Base-by-base conservation (phyloP, 495 filamentous ascomycete genomes). In the Sphaerosporella brunnea region DNA sequence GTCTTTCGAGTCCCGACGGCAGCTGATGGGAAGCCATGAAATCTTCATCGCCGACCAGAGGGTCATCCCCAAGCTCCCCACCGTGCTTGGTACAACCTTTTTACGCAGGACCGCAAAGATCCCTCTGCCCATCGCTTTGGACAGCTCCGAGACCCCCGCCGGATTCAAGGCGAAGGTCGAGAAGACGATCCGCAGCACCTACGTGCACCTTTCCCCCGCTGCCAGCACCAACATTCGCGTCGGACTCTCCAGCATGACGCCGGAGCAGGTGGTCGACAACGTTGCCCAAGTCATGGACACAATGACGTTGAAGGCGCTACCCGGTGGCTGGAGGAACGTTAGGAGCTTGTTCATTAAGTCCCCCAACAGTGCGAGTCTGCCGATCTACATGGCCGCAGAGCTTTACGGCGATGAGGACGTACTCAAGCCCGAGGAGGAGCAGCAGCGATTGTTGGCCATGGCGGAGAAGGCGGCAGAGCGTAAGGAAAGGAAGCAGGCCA, bases 381-480 rank as follows among this genome's bases (percentile, higher is more conserved):
- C 90, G 11, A 77, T 97, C 51, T 97, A 84, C 80, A 68, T 95
- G 58, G 80, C 90, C 7, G 75, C 79, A 56, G 82, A 96, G 67
- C 65, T 97, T 44, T 97, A 87, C 84, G 66, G 80, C 43, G 80
- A 87, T 52, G 68, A 64, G 18, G 82, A 93, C 63, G 79, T 95
- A 3, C 64, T 93, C 55, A 74, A 74, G 44, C 62, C 73, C 36
- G 68, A 67, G 42, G 67, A 69, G 25, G 59, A 63, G 34, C 64
- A 66, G 52, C 62, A 63, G n/a, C 63, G 13, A 58, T 54, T 56
- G 49, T 23, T 50, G 18, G 53, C 47, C 45, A 41, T 54, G 19
- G 71, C 53, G 19, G 57, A 63, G 38, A 64, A 45, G 51, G 41
- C 48, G 42, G 64, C 62, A 53, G 38, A 71, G 50, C 54, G 58